Percentiles rank a stretch among this genome's conserved stretches.
phyloP scores from a whole-genome alignment of 495 filamentous ascomycete genomes.

The Penicillium atrosanguineum region DNA sequence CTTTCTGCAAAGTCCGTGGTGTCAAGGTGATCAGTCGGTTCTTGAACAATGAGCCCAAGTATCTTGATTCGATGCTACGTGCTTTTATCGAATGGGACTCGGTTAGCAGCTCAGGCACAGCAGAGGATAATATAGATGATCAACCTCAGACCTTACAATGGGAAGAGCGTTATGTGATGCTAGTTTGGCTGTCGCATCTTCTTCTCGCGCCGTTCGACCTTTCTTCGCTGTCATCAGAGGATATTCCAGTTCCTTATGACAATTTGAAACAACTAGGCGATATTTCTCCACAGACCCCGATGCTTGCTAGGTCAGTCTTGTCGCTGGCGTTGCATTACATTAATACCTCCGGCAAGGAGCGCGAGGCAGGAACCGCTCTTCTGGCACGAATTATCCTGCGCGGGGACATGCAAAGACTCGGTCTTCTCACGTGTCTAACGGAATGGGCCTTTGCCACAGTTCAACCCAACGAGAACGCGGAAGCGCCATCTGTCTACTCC shows the following conservation, averaged over 20 bases:
- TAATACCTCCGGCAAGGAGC: constrained; percentile 74
- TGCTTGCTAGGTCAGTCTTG: constrained; percentile 67
- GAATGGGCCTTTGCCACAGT: constrained; percentile 65
- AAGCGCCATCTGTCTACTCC: constrained; percentile 51
- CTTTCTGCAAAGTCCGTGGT: constrained; percentile 90
- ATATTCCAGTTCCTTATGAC: constrained; percentile 33
- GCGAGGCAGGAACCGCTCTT: constrained; percentile 79
- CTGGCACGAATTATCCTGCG: constrained; percentile 78
- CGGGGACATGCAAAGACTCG: constrained; percentile 79
- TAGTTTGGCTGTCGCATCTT: constrained; percentile 92
- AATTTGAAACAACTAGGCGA: constrained; percentile 19
- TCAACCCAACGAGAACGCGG: constrained; percentile 29
- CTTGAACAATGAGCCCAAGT: constrained; percentile 80
- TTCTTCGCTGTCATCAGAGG: constrained; percentile 70
- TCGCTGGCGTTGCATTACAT: constrained; percentile 70
- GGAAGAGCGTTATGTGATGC: constrained; percentile 84
- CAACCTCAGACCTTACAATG: constrained; percentile 53
- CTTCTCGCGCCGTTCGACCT: constrained; percentile 93
- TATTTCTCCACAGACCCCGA: constrained; percentile 52
- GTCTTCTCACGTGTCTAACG: constrained; percentile 62
- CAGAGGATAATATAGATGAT: constrained; percentile 10
- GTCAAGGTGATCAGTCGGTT: constrained; percentile 89
- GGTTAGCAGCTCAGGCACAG: not conserved
- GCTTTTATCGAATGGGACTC: constrained; percentile 57
- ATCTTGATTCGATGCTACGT: constrained; percentile 73